Evolutionary conservation across 352 stramenopile genomes (phyloP), one percentile per base, ranked within the genome.

Genomic region (Phytophthora parvispora): DNA sequence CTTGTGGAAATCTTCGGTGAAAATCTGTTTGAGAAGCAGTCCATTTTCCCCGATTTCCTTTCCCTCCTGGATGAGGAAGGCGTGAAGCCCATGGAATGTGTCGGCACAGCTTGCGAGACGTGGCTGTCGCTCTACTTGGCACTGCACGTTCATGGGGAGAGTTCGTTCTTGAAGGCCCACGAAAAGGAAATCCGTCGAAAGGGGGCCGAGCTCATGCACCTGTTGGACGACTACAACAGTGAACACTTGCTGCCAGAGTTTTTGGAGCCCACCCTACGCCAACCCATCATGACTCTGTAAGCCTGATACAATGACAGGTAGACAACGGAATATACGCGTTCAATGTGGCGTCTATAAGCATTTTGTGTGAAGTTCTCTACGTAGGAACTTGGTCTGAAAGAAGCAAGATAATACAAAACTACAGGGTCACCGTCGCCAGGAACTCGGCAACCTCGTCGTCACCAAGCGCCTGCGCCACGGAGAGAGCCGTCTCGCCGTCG

Each of bases 361-460:
- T 49, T 49, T 49, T 27, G 42, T 27, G 42, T 28, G 25, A 24
- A 47, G 38, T 47, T 47, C 38, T 16, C 38, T 9, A 13, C 20
- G 38, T 47, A 47, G 18, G 38, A 24, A 15, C 38, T 24, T n/a
- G n/a, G 38, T 47, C 38, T 47, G 38, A 10, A 47, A 47, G 18
- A 10, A 24, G 38, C 18, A 47, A 47, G 38, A 47, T 47, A 62
- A 57, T 72, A 71, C 53, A 74, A 71, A 67, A 34, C 29, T 67
- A 75, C 60, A 64, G 43, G 25, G 55, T 60, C 34, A 84, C 65
- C n/a, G 75, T 70, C 68, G 86, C 67, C 34, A 95, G 69, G 52
- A 83, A 93, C 48, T 80, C 54, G 15, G 84, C 87, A 18, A 95
- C 87, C n/a, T 92, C 75, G 24, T 90, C 84, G 52, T 96, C 89